Evolutionary conservation across 441 rosid genomes (phyloP).

Genomic region (Adansonia gregorii): DNA sequence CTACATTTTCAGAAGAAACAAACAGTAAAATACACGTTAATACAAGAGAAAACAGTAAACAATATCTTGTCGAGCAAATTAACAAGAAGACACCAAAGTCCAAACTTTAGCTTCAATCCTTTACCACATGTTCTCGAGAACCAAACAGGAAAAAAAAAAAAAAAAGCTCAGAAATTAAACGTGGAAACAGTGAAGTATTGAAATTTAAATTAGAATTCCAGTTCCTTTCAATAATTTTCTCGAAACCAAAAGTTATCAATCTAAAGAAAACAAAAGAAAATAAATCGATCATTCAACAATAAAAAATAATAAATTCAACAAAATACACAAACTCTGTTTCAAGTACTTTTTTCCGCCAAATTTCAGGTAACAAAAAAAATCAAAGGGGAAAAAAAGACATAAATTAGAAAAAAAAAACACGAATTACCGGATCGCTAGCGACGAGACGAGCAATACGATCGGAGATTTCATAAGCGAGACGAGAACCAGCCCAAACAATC

Average conservation of each 20-base stretch:
- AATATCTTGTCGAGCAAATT: neutral
- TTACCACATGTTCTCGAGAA: conserved; percentile 9
- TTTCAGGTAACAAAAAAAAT: neutral
- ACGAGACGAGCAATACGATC: conserved; percentile 89
- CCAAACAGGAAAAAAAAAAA: neutral
- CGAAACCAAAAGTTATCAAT: neutral
- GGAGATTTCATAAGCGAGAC: conserved; percentile 67
- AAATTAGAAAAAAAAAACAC: neutral
- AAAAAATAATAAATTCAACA: neutral
- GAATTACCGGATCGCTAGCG: conserved; percentile 80
- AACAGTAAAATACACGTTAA: neutral
- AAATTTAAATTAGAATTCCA: neutral
- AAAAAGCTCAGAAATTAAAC: neutral
- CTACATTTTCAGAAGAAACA: neutral
- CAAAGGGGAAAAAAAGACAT: neutral
- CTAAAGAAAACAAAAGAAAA: neutral
- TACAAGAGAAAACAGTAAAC: neutral
- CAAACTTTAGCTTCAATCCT: neutral
- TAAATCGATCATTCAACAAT: neutral
- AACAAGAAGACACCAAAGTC: neutral
- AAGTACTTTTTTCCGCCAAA: neutral
- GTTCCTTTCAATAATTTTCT: neutral
- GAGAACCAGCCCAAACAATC: conserved; percentile 93
- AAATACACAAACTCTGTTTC: neutral
- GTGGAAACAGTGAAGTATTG: neutral